A percentile compares a stretch with the other conserved stretches of the same genome.
Conservation (phyloP, 495 filamentous ascomycete genomes). For the Parathielavia hyrcaniae region DNA sequence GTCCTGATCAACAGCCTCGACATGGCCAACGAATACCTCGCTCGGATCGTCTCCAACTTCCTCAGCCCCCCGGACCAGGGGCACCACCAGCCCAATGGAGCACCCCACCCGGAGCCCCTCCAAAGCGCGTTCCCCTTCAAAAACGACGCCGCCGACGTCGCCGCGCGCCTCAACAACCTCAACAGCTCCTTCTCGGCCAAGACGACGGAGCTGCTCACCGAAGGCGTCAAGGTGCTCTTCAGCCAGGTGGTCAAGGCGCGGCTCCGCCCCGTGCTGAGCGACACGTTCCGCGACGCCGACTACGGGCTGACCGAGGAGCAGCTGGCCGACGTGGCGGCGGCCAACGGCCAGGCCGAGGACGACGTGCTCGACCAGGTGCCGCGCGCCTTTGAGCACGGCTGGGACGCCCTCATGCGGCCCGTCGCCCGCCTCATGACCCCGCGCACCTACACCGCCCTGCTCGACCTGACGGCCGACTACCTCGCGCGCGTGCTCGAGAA, state of each 20-base stretch:
- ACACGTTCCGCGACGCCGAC: conserved; percentile 87
- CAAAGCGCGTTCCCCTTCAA: conserved; percentile 69
- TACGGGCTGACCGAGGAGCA: conserved; percentile 57
- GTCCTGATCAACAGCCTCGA: conserved; percentile 95
- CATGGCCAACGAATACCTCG: conserved; percentile 78
- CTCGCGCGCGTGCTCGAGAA: conserved; percentile 77
- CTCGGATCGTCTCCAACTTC: conserved; percentile 70
- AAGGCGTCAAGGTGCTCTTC: conserved; percentile 78
- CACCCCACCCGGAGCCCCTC: conserved; percentile 38
- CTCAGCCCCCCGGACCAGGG: conserved; percentile 40
- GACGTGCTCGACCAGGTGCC: conserved; percentile 55
- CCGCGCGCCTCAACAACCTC: conserved; percentile 59
- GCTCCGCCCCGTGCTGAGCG: conserved; percentile 74
- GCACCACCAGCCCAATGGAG: conserved; percentile 18
- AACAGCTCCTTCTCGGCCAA: conserved; percentile 67
- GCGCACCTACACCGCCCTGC: conserved; percentile 58
- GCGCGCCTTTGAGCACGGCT: conserved; percentile 68
- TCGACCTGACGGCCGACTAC: conserved; percentile 65
- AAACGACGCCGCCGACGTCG: conserved; percentile 62
- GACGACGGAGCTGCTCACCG: conserved; percentile 69
- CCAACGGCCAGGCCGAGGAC: conserved; percentile 49
- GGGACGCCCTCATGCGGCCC: conserved; percentile 78
- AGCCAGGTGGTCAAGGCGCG: conserved; percentile 81
- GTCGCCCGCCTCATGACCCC: conserved; percentile 78
- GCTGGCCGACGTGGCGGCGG: conserved; percentile 41